Conservation (phyloP, 371 early-diverging fungal species). For the Mucor mucedo region DNA sequence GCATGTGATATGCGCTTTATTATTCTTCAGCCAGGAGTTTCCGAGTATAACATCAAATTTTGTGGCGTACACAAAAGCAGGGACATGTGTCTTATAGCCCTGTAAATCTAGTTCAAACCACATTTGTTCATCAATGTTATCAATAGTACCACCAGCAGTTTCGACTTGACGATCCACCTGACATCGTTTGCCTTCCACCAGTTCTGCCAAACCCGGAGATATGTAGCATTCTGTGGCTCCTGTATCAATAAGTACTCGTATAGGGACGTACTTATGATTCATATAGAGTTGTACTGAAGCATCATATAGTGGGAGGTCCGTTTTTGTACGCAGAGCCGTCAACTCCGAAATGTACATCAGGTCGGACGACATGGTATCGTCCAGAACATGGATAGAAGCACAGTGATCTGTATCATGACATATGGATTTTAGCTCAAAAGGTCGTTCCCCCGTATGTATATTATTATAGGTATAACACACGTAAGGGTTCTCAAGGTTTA, state of each 20-base stretch:
- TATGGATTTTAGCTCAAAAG: too few relatives aligned
- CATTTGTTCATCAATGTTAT: conserved; percentile 1
- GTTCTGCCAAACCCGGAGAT: neutral
- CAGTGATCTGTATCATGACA: too few relatives aligned
- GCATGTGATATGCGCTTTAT: neutral
- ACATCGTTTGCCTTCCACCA: too few relatives aligned
- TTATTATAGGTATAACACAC: too few relatives aligned
- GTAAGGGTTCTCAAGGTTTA: too few relatives aligned
- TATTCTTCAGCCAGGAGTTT: conserved; percentile 7
- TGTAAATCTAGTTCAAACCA: neutral
- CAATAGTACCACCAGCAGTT: conserved; percentile 10
- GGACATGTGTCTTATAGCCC: neutral
- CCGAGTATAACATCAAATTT: conserved; percentile 15
- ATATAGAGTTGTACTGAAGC: neutral
- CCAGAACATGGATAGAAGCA: too few relatives aligned
- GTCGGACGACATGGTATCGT: too few relatives aligned
- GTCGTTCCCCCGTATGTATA: too few relatives aligned
- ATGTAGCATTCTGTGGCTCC: neutral
- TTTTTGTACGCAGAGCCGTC: neutral
- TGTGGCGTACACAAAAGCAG: conserved; percentile 7
- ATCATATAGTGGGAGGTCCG: neutral
- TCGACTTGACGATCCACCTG: neutral
- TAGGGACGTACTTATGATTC: neutral
- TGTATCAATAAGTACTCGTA: neutral
- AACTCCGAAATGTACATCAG: neutral